Base-by-base conservation (phyloP, 2,329 filamentous ascomycete genomes). In the Hypoxylon sp. region DNA sequence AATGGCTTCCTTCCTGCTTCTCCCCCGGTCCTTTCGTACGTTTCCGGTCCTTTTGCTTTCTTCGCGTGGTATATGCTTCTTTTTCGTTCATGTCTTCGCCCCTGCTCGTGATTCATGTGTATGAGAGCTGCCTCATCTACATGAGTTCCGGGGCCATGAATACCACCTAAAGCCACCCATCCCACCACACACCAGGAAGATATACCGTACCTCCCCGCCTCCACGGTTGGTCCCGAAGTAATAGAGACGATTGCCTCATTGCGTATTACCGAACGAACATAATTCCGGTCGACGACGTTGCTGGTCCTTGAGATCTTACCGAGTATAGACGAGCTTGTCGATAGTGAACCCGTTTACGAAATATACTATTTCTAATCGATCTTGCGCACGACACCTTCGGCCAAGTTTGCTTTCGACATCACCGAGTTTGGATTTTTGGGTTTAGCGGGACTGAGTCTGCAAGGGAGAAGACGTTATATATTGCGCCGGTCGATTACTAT, bases 111-210 rank as follows among this genome's bases (percentile, higher is more conserved):
- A 60, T 71, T 67, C 63, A 69, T 68, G 66, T 69, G 60, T 66
- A 64, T 70, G 64, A 65, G 67, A 71, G 59, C 66, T 62, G 61
- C 68, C 64, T 68, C 65, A 62, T 69, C 51, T 67, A 56, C 69
- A 67, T 62, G 66, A 68, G 55, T 51, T 60, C 60, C 46, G 64
- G 64, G 62, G 63, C 59, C 63, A 71, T 68, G 67, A 70, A 62
- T 59, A 62, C 51, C 41, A 64, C 64, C 62, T 68, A 64, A 64
- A 55, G 46, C 52, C 26, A 49, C 52, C n/a, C 39, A 22, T 58
- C 22, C 48, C 30, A 57, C 51, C 26, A 58, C 54, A 41, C 50
- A 41, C 46, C 54, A 60, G 56, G 46, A 62, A 48, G 41, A 64
- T 56, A 41, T 48, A 30, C 53, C 50, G 28, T 58, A 44, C 56